Evolutionary conservation across 176 grass and related monocot genomes (phyloP).

Genomic region (Miscanthus lutarioriparius): DNA sequence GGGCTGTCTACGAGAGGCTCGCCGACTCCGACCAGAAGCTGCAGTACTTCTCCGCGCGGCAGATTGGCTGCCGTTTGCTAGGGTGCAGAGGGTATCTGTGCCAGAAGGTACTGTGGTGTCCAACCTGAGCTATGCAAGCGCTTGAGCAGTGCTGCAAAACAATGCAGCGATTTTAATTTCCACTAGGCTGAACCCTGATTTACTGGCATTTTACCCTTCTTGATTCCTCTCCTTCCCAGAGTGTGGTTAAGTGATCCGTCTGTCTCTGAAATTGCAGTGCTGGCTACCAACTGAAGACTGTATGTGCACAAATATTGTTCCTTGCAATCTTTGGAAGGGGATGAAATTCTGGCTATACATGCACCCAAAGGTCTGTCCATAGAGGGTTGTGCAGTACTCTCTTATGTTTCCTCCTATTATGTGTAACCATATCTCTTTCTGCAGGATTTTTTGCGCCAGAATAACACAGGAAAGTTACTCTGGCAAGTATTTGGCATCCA

Average conservation of each 20-base stretch:
- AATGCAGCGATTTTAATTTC: too few relatives aligned
- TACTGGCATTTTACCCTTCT: too few relatives aligned
- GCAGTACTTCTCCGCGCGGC: constrained; percentile 81
- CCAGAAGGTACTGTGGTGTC: constrained; percentile 58
- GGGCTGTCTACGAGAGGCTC: constrained; percentile 61
- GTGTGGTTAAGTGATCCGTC: neutral
- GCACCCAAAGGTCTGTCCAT: constrained; percentile 81
- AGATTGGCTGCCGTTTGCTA: constrained; percentile 84
- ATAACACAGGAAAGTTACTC: constrained; percentile 95
- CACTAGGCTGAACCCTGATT: too few relatives aligned
- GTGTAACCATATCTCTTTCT: constrained; percentile 20
- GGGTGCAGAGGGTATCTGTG: constrained; percentile 82
- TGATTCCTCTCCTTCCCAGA: neutral
- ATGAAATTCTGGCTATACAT: constrained; percentile 94
- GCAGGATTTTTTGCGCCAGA: constrained; percentile 93
- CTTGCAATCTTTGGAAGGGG: constrained; percentile 55
- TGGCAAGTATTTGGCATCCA: constrained; percentile 87
- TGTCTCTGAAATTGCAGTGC: constrained; percentile 57
- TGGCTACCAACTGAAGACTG: constrained; percentile 92
- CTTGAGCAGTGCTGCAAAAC: neutral
- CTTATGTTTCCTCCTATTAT: neutral
- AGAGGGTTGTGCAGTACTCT: neutral
- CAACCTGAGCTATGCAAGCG: neutral
- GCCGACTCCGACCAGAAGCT: constrained; percentile 78
- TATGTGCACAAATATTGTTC: constrained; percentile 65